phyloP scores from a whole-genome alignment of 306 rosid genomes.

The Fragaria vesca region DNA sequence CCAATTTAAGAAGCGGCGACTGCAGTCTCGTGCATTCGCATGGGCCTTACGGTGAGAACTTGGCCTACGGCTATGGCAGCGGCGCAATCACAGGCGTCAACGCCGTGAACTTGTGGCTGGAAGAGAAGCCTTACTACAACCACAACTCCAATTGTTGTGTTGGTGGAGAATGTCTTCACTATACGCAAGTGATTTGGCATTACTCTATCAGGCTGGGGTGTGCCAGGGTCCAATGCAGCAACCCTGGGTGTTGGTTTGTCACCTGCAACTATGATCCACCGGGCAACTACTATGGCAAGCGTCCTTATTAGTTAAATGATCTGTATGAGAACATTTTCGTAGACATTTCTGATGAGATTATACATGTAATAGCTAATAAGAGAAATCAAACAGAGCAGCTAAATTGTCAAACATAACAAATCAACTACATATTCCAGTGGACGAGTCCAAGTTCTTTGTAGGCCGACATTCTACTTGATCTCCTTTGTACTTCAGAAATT shows the following conservation, averaged over 20 bases:
- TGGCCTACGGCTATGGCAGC: conserved; percentile 23
- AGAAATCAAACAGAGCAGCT: background rate
- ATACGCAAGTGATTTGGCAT: conserved; percentile 54
- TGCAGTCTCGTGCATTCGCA: conserved; percentile 28
- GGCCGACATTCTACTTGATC: too few relatives aligned
- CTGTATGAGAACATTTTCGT: background rate
- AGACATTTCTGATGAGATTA: background rate
- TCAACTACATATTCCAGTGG: too few relatives aligned
- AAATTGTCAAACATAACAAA: background rate
- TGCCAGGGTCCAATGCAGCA: conserved; percentile 45
- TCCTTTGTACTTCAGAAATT: too few relatives aligned
- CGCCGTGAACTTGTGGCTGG: conserved; percentile 39
- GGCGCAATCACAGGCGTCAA: conserved; percentile 8
- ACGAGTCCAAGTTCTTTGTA: too few relatives aligned
- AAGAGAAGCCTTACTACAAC: conserved; percentile 33
- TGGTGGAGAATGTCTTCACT: conserved; percentile 35
- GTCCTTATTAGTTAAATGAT: conserved; percentile 27
- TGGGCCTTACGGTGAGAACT: conserved; percentile 41
- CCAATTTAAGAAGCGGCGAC: conserved; percentile 4
- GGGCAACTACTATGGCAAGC: conserved; percentile 34
- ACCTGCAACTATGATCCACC: conserved; percentile 47
- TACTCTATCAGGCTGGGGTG: conserved; percentile 41
- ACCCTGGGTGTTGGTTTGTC: conserved; percentile 27
- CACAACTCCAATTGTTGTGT: conserved; percentile 29
- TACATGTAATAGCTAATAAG: too few relatives aligned